These are phyloP conservation scores for Coprinopsis sp. DNA, from an alignment of 768 basidiomycete genomes.

Conservation along the genomic window DNA sequence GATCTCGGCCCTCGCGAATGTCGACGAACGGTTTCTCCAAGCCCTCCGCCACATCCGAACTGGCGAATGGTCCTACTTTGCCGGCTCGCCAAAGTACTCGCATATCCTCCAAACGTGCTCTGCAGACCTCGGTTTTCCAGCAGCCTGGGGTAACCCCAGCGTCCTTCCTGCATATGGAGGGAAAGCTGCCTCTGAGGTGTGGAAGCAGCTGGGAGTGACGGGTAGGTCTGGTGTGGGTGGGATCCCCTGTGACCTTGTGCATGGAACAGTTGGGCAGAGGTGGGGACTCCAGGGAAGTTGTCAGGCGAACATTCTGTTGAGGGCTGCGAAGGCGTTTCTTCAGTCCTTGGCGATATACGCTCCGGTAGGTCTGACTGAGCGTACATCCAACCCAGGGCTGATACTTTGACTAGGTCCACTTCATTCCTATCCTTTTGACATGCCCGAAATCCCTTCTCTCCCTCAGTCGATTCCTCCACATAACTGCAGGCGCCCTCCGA, in stretches of 20 bases:
- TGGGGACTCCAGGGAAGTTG: constrained; percentile 54
- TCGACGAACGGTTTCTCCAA: constrained; percentile 56
- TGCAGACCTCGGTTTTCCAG: constrained; percentile 51
- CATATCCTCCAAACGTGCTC: constrained; percentile 45
- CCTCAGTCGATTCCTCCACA: constrained; percentile 35
- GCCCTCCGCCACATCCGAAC: constrained; percentile 50
- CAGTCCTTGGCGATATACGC: constrained; percentile 65
- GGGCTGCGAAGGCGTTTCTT: constrained; percentile 53
- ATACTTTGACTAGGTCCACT: constrained; percentile 49
- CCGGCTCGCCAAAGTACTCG: constrained; percentile 33
- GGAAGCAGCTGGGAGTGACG: constrained; percentile 52
- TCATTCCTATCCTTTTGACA: constrained; percentile 60
- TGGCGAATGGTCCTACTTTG: constrained; percentile 57
- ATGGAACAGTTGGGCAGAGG: constrained; percentile 46
- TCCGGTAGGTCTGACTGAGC: constrained; percentile 46
- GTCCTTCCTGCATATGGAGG: constrained; percentile 63
- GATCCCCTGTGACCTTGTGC: constrained; percentile 72
- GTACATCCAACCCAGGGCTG: neutral
- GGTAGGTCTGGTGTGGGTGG: constrained; percentile 58
- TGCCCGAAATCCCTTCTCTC: constrained; percentile 50
- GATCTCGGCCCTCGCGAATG: constrained; percentile 66
- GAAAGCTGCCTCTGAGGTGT: constrained; percentile 40
- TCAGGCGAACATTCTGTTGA: constrained; percentile 48
- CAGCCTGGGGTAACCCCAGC: constrained; percentile 59
- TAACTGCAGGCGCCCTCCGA: constrained; percentile 48